Evolutionary conservation across 2,329 filamentous ascomycete species (phyloP), one percentile per base, ranked within the genome.

Genomic region (Aspergillus jensenii): DNA sequence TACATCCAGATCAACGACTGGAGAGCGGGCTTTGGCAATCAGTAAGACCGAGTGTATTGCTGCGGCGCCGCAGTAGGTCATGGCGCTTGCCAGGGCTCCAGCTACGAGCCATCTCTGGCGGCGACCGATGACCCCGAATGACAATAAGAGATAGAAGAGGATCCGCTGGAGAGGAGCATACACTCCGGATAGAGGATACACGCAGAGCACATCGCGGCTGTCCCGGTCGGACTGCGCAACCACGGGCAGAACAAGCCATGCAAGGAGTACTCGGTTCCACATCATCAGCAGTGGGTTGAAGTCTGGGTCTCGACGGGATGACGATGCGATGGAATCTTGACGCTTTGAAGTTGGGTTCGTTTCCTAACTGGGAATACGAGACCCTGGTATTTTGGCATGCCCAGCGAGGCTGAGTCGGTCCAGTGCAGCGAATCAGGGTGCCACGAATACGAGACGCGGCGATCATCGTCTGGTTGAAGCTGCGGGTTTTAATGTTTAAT

Each of bases 81-180:
- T 54, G 19, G 52, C 52, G 21, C 52, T 54, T 7, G 52, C 52
- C 7, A 54, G 52, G 15, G 52, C 52, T 27, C 52, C 52, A n/a
- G 52, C 52, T 6, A 54, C 27, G 17, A 54, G 52, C 52, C 52
- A 54, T 47, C 52, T 31, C 43, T 54, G 52, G 21, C 52, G 52
- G 9, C 52, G 52, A 17, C 52, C 52, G 9, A 54, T 31, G 15
- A 54, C 52, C 2, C 52, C 52, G 6, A 54, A 54, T 4, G 52
- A 43, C 3, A 54, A 5, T n/a, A 54, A 17, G 14, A 54, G 14
- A 9, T 54, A 54, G 52, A 54, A 54, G 8, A 54, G 43, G 21
- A 47, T 39, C 14, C 52, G 52, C 33, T 54, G 52, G 9, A 54
- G 41, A 23, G 52, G 52, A 31, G 43, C 52, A 40, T 54, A 54